Base-by-base conservation (phyloP, 169 alveolate species). In the Hepatocystis sp. region DNA sequence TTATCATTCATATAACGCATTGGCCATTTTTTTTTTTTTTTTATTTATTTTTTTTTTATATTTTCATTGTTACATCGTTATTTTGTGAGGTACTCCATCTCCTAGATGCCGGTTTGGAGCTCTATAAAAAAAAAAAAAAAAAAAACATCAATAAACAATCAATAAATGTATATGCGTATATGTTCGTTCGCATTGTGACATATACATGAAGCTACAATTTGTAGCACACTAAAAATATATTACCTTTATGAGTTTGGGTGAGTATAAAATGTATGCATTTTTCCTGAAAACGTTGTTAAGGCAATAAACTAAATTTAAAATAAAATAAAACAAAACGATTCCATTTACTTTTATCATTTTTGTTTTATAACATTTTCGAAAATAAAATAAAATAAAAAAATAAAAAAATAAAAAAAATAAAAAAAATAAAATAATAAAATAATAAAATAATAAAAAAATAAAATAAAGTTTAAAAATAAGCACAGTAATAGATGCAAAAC, bases 31-130 rank as follows among this genome's bases (percentile, higher is more conserved):
- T 76, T 15, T 34, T 28, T 56, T 71, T 71, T 55, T 56, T 67
- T 51, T 44, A 19, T 52, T 34, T 17, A 11, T 13, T 28, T 15
- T 4, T 21, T 51, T 44, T 51, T n/a, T 65, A 13, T 42, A 28
- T 46, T 67, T 67, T 52, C 53, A 19, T 56, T 30, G 17, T 60
- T 76, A 76, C 88, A 36, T 76, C 46, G 46, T 76, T 76, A 51
- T 76, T 76, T 65, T 52, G 55, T 10, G 71, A 76, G 64, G 17
- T 76, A 76, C 46, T 76, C 88, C 88, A 76, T 76, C 88, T 76
- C 58, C 88, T 76, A 32, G 46, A 51, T 15, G 66, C 21, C 8
- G 88, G 5, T 51, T 58, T 76, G 53, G 39, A 49, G 13, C 65
- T 23, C 88, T 76, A 52, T 17, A 76, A 32, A 39, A 19, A 40